phyloP scores from a whole-genome alignment of 2,329 filamentous ascomycete genomes.

The Penicillium hordei region DNA sequence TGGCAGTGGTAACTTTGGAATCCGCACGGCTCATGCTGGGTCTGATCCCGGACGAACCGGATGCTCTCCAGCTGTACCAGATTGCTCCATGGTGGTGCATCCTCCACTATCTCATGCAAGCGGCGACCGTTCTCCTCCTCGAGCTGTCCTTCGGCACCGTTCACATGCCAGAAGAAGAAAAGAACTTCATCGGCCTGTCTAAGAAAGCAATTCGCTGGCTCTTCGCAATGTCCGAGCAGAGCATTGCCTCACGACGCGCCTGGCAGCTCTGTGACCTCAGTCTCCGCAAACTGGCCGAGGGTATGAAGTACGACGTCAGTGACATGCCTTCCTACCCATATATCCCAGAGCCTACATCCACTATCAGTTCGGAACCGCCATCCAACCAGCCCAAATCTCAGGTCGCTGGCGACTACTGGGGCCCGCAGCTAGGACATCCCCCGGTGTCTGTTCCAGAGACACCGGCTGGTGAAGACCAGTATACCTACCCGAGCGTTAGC shows the following conservation, averaged over 20 bases:
- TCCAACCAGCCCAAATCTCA: not conserved
- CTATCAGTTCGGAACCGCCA: not conserved
- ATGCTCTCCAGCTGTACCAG: constrained; percentile 42
- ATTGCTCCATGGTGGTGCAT: constrained; percentile 48
- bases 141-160: constrained; percentile 47
- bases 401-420: constrained; percentile 10
- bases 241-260: constrained; percentile 41
- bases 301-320: constrained; percentile 38
- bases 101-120: constrained; percentile 48
- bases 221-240: constrained; percentile 41
- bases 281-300: constrained; percentile 35
- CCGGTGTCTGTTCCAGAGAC: constrained; percentile 1
- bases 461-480: constrained; percentile 12
- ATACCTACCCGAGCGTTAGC: constrained; percentile 1
- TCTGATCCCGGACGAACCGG: constrained; percentile 45
- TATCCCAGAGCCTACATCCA: constrained; percentile 13
- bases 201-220: constrained; percentile 49
- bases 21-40: constrained; percentile 41
- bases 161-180: constrained; percentile 45
- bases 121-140: constrained; percentile 46
- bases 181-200: constrained; percentile 34
- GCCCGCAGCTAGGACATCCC: constrained; percentile 11
- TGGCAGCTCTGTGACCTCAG: constrained; percentile 44
- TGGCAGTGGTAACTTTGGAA: constrained; percentile 42
- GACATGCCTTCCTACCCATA: constrained; percentile 34